Evolutionary conservation across 345 rosid species (phyloP).

Genomic region (Pelargonium nanum): DNA sequence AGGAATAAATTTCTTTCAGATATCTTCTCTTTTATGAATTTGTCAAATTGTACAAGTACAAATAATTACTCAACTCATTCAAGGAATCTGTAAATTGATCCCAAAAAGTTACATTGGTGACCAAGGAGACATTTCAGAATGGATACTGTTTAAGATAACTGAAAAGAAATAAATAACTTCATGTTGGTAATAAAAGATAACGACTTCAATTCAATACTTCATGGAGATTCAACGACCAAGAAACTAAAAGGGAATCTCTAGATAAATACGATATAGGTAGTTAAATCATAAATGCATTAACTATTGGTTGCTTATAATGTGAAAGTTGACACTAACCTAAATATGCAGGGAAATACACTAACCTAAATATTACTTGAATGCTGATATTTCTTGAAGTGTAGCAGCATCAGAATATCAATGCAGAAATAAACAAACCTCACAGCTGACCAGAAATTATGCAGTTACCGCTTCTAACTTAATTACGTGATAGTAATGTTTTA

Average conservation of each 20-base stretch:
- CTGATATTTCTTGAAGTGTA: no score
- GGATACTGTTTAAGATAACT: background rate
- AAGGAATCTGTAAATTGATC: no score
- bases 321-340: no score
- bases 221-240: background rate
- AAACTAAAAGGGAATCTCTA: background rate
- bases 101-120: background rate
- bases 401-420: no score
- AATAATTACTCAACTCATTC: background rate
- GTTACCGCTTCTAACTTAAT: no score
- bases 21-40: background rate
- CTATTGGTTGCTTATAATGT: no score
- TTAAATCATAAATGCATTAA: background rate
- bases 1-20: background rate
- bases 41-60: no score
- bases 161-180: no score
- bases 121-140: background rate
- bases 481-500: no score
- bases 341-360: background rate
- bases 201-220: background rate
- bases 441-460: background rate
- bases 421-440: no score
- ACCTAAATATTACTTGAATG: no score
- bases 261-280: background rate
- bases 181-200: background rate